These are phyloP conservation scores for Scutellaria baicalensis DNA, from an alignment of 257 asterid species.

Conservation along the genomic window DNA sequence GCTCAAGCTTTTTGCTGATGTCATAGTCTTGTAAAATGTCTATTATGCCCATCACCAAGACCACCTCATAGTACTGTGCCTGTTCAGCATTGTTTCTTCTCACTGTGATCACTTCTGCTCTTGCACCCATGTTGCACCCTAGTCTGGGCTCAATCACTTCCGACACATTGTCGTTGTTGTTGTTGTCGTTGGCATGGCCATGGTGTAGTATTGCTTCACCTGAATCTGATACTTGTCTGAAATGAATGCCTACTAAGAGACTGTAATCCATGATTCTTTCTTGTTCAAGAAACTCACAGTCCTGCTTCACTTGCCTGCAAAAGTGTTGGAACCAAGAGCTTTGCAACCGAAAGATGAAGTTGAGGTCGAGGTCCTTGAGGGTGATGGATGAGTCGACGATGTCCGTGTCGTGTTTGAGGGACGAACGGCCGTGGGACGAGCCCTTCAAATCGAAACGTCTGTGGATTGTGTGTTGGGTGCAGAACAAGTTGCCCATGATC, in stretches of 20 bases:
- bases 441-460: constrained; percentile 89
- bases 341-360: constrained; percentile 64
- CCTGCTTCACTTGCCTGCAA: constrained; percentile 83
- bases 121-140: constrained; percentile 68
- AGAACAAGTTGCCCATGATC: constrained; percentile 88
- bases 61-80: constrained; percentile 58
- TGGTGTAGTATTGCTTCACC: constrained; percentile 34
- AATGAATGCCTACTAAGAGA: constrained; percentile 82
- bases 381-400: constrained; percentile 76
- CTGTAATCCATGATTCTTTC: constrained; percentile 97
- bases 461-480: constrained; percentile 63
- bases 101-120: constrained; percentile 78
- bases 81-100: too few species aligned
- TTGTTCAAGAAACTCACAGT: constrained; percentile 90
- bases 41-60: constrained; percentile 74
- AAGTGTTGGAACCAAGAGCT: constrained; percentile 68
- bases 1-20: constrained; percentile 92
- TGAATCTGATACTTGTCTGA: constrained; percentile 51
- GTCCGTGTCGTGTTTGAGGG: constrained; percentile 60
- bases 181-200: too few species aligned
- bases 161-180: too few species aligned
- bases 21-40: constrained; percentile 90
- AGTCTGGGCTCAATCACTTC: constrained; percentile 25
- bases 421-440: constrained; percentile 82
- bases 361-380: constrained; percentile 92